A percentile compares a stretch with the other conserved stretches of the same genome.
Conservation (phyloP, 345 rosid genomes). For the Ailanthus altissimus region DNA sequence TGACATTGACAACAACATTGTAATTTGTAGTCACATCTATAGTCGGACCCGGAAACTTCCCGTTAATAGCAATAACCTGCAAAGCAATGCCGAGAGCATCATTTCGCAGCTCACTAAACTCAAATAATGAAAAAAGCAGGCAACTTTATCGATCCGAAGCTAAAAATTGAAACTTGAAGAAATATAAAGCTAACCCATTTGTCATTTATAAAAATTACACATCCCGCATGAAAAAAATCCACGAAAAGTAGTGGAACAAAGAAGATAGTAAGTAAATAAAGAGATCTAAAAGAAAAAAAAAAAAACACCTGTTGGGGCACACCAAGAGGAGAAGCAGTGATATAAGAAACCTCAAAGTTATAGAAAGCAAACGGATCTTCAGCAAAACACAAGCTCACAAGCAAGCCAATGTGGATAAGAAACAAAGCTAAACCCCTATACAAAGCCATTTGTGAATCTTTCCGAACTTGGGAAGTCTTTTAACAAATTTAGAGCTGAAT, state of each 20-base stretch:
- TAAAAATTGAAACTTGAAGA: constrained; percentile 42
- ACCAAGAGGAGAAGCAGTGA: constrained; percentile 96
- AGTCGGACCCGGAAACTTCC: constrained; percentile 88
- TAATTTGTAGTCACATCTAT: constrained; percentile 89
- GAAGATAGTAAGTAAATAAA: constrained; percentile 3
- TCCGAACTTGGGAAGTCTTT: constrained; percentile 6
- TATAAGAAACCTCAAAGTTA: constrained; percentile 82
- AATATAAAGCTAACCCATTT: constrained; percentile 28
- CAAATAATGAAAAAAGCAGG: constrained; percentile 13
- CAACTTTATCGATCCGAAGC: constrained; percentile 47
- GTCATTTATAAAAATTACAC: constrained; percentile 20
- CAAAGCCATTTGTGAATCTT: constrained; percentile 49
- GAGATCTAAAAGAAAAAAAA: constrained; percentile 32
- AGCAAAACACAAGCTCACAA: constrained; percentile 52
- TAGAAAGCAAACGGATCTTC: constrained; percentile 70
- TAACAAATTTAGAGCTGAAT: constrained; percentile 15
- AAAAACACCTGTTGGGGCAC: constrained; percentile 80
- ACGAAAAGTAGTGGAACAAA: constrained; percentile 14
- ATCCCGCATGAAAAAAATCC: constrained; percentile 23
- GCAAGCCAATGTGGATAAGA: constrained; percentile 54
- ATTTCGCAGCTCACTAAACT: constrained; percentile 17
- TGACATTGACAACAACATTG: constrained; percentile 80
- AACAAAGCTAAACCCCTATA: constrained; percentile 43
- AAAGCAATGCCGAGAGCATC: constrained; percentile 26
- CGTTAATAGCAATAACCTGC: constrained; percentile 96